phyloP scores from a whole-genome alignment of 176 grass and related monocot species.

The Oropetium thomaeum region DNA sequence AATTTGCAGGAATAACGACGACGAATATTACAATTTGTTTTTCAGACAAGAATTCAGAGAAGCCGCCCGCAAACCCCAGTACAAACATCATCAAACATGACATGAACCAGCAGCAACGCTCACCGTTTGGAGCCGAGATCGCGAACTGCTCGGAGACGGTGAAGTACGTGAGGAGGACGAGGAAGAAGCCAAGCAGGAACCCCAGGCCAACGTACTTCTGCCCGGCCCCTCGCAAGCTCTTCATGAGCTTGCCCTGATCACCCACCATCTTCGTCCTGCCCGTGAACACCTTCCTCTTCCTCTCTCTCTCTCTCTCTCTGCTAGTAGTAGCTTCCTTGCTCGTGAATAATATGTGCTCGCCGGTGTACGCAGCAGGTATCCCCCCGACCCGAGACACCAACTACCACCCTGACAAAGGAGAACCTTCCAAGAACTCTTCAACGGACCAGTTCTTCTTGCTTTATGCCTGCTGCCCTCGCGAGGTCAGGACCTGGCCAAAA shows the following conservation, averaged over 20 bases:
- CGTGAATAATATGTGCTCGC: conserved; percentile 10
- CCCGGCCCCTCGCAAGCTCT: conserved; percentile 44
- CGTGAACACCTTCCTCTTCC: conserved; percentile 1
- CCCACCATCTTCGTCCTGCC: conserved; percentile 35
- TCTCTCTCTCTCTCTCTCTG: no score
- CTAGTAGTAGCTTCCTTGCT: background rate
- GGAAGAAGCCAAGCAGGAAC: conserved; percentile 79
- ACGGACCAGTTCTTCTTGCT: conserved; percentile 39
- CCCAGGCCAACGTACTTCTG: conserved; percentile 56
- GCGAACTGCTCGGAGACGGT: conserved; percentile 63
- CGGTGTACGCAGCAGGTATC: conserved; percentile 6
- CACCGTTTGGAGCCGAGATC: conserved; percentile 69
- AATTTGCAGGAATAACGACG: no score
- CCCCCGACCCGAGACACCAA: conserved; percentile 25
- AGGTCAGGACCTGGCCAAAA: conserved; percentile 29
- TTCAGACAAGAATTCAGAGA: background rate
- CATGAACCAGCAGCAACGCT: background rate
- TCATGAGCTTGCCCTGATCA: conserved; percentile 54
- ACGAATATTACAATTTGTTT: no score
- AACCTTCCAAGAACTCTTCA: conserved; percentile 46
- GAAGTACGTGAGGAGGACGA: conserved; percentile 75
- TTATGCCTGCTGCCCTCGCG: conserved; percentile 16
- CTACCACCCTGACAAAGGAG: conserved; percentile 50
- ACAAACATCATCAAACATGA: no score
- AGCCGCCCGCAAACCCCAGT: no score